These are phyloP conservation scores for Talaromyces islandicus DNA, from an alignment of 2,329 filamentous ascomycete genomes.

Conservation along the genomic window DNA sequence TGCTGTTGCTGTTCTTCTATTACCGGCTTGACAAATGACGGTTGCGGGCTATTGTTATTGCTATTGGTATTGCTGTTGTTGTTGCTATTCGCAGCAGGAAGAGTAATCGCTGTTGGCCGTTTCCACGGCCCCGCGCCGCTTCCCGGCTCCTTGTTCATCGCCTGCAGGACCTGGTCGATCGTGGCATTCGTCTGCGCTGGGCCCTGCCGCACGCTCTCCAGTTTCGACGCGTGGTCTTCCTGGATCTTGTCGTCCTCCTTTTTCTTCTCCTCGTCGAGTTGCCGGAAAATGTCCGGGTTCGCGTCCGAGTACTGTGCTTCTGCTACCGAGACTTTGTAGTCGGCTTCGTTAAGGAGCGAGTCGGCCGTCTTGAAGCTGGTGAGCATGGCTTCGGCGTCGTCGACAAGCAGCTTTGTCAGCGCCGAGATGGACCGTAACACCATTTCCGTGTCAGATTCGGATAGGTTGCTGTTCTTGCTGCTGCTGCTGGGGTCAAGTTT, in stretches of 20 bases:
- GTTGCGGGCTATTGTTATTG: neutral
- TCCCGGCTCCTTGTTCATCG: conserved; percentile 25
- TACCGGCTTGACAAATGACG: neutral
- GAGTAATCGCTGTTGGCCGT: conserved; percentile 11
- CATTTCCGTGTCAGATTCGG: conserved; percentile 29
- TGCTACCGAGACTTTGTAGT: conserved; percentile 50
- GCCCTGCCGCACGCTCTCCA: conserved; percentile 36
- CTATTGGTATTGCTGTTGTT: neutral
- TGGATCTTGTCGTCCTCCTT: conserved; percentile 44
- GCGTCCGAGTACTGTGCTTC: conserved; percentile 44
- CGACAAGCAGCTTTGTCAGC: conserved; percentile 33
- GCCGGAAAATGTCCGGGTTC: conserved; percentile 35
- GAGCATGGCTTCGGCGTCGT: conserved; percentile 42
- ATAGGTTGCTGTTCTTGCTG: conserved; percentile 25
- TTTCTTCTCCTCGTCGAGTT: conserved; percentile 41
- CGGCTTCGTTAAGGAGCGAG: conserved; percentile 45
- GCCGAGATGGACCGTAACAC: conserved; percentile 34
- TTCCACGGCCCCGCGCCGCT: conserved; percentile 14
- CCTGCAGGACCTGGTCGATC: conserved; percentile 34
- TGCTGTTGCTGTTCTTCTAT: conserved; percentile 1
- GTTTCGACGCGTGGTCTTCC: conserved; percentile 34
- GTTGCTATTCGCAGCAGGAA: neutral
- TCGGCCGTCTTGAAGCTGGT: conserved; percentile 45
- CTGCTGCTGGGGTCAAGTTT: conserved; percentile 27
- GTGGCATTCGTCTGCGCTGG: conserved; percentile 30